Evolutionary conservation across 345 rosid genomes (phyloP).

Genomic region (Eucalyptus curtisii): DNA sequence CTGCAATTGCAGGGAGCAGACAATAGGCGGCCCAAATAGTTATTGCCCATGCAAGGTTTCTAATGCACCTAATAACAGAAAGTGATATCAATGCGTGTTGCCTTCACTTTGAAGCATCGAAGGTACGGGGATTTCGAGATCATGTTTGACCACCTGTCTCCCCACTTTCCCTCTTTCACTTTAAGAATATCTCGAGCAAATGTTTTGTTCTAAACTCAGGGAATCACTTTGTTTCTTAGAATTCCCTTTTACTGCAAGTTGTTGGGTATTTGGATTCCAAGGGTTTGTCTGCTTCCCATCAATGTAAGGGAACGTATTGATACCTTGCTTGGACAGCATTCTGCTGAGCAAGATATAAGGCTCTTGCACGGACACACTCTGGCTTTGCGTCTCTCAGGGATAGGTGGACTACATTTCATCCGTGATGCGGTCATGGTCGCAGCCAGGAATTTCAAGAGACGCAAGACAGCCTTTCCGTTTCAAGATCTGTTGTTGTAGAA

Average conservation of each 20-base stretch:
- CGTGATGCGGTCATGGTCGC: background rate
- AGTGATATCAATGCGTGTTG: background rate
- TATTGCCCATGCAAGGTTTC: background rate
- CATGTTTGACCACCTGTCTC: background rate
- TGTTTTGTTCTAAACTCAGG: background rate
- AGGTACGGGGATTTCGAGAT: background rate
- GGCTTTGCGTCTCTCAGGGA: background rate
- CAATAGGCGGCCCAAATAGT: background rate
- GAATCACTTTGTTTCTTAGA: background rate
- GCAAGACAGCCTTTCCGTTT: slow-evolving; percentile 13
- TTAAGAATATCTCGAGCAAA: background rate
- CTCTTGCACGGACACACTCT: background rate
- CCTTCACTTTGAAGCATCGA: background rate
- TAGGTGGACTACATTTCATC: background rate
- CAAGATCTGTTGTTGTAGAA: slow-evolving; percentile 35
- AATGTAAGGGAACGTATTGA: slow-evolving; percentile 14
- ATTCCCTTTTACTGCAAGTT: background rate
- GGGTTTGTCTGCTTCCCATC: background rate
- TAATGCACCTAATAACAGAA: background rate
- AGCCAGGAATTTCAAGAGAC: background rate
- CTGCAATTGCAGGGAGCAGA: background rate
- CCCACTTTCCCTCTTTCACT: background rate
- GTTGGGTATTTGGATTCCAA: background rate
- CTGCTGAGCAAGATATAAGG: background rate
- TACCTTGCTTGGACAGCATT: background rate